These are phyloP conservation scores for Climacium dendroides DNA, from an alignment of 225 moss, liverwort and hornwort species.

Conservation along the genomic window DNA sequence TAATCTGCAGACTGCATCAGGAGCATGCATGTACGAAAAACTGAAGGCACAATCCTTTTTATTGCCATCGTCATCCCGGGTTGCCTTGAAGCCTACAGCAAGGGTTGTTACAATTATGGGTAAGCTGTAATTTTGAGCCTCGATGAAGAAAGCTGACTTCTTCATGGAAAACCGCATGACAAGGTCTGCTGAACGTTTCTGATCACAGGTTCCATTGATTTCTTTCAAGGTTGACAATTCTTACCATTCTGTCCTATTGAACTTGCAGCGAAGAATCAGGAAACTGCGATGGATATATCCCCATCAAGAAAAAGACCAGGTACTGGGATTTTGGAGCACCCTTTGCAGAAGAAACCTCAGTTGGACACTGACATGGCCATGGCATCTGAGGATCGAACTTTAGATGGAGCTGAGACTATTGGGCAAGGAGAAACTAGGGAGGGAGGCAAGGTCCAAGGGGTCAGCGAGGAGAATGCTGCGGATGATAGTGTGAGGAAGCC, in stretches of 20 bases:
- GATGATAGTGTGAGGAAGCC: constrained; percentile 45
- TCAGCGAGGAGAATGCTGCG: constrained; percentile 14
- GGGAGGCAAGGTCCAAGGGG: constrained; percentile 21
- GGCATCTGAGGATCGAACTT: constrained; percentile 19
- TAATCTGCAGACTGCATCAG: constrained; percentile 56
- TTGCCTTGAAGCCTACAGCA: constrained; percentile 27
- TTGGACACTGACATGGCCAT: constrained; percentile 31
- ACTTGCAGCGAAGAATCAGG: constrained; percentile 38
- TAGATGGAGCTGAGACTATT: constrained; percentile 24
- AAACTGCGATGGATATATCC: constrained; percentile 32
- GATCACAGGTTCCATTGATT: neutral
- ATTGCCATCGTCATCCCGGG: constrained; percentile 24
- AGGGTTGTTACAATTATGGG: constrained; percentile 34
- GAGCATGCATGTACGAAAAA: constrained; percentile 76
- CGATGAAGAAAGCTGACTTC: neutral
- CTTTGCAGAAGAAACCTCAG: constrained; percentile 34
- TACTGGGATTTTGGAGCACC: constrained; percentile 22
- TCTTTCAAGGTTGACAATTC: neutral
- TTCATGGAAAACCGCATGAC: neutral
- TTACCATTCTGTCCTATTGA: neutral
- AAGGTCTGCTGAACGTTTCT: neutral
- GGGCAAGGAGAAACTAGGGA: constrained; percentile 35
- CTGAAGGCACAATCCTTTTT: constrained; percentile 61
- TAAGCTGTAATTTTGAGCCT: constrained; percentile 1
- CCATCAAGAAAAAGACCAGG: constrained; percentile 52